A percentile compares a stretch with the other conserved stretches of the same genome.
Conservation (phyloP, 2,329 filamentous ascomycete genomes). For the Beauveria australis region DNA sequence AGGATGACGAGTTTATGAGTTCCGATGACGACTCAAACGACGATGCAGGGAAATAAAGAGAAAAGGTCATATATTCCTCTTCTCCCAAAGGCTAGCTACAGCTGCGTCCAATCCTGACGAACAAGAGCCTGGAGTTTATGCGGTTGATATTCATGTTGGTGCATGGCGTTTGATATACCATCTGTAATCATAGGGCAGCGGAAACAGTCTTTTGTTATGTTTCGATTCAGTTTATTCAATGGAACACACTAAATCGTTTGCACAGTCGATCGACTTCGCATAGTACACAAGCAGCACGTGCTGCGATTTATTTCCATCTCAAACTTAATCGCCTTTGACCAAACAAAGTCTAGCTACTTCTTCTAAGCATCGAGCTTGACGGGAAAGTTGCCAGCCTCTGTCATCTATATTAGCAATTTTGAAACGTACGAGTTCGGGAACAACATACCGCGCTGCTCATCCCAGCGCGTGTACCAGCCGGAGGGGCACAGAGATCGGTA, state of each 20-base stretch:
- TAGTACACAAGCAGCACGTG: slow-evolving; percentile 31
- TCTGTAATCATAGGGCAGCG: slow-evolving; percentile 2
- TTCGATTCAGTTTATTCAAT: neutral
- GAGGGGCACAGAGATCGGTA: slow-evolving; percentile 97
- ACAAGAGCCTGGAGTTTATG: neutral
- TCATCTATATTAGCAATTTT: slow-evolving; percentile 22
- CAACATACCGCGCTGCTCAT: slow-evolving; percentile 84
- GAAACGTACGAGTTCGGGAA: neutral
- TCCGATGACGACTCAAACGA: slow-evolving; percentile 52
- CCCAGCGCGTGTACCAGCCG: slow-evolving; percentile 89
- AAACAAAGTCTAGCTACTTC: slow-evolving; percentile 10
- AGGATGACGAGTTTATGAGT: slow-evolving; percentile 69
- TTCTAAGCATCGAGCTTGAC: slow-evolving; percentile 53
- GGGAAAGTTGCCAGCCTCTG: slow-evolving; percentile 63
- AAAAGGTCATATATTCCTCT: neutral
- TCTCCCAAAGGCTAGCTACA: neutral
- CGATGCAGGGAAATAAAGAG: neutral
- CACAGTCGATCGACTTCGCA: slow-evolving; percentile 24
- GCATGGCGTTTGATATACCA: neutral
- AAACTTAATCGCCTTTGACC: slow-evolving; percentile 19
- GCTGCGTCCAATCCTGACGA: neutral
- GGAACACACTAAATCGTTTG: slow-evolving; percentile 13
- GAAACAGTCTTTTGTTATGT: neutral
- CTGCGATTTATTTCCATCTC: slow-evolving; percentile 17
- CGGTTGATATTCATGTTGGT: no score